A percentile compares a stretch with the other conserved stretches of the same genome.
Conservation (phyloP, 2,329 filamentous ascomycete genomes). For the Nemania sp. region DNA sequence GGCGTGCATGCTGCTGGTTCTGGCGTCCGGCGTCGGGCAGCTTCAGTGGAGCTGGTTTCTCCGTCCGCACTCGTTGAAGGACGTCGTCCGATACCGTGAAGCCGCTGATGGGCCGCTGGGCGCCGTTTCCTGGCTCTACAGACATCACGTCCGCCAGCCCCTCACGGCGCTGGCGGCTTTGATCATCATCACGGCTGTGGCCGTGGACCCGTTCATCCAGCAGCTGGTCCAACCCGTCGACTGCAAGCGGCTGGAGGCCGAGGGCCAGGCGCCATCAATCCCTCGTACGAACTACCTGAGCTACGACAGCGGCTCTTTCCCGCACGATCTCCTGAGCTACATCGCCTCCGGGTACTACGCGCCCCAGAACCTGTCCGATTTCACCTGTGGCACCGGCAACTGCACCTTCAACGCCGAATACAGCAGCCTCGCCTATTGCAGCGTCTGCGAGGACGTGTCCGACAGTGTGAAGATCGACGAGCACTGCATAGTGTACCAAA, state of each 20-base stretch:
- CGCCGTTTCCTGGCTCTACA: constrained; percentile 11
- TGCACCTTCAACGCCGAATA: constrained; percentile 12
- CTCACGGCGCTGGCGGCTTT: constrained; percentile 6
- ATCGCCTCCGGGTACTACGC: constrained; percentile 10
- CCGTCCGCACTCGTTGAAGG: background rate
- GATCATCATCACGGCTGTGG: constrained; percentile 3
- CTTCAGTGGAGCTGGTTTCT: constrained; percentile 24
- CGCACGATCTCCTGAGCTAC: constrained; percentile 1
- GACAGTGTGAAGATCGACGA: constrained; percentile 3
- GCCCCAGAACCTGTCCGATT: constrained; percentile 11
- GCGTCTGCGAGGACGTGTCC: constrained; percentile 13
- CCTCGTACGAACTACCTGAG: constrained; percentile 13
- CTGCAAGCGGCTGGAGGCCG: constrained; percentile 5
- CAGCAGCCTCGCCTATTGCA: constrained; percentile 14
- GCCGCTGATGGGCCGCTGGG: constrained; percentile 12
- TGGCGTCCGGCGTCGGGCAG: constrained; percentile 14
- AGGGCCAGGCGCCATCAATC: background rate
- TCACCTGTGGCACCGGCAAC: constrained; percentile 9
- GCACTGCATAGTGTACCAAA: background rate
- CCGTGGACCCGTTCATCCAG: constrained; percentile 15
- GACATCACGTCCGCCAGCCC: constrained; percentile 5
- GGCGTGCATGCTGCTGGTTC: constrained; percentile 3
- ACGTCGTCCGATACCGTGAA: constrained; percentile 10
- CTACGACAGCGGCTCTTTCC: constrained; percentile 7
- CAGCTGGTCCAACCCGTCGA: constrained; percentile 3